Conservation (phyloP, 805 yeast species). For the Yamadazyma kitorensis region DNA sequence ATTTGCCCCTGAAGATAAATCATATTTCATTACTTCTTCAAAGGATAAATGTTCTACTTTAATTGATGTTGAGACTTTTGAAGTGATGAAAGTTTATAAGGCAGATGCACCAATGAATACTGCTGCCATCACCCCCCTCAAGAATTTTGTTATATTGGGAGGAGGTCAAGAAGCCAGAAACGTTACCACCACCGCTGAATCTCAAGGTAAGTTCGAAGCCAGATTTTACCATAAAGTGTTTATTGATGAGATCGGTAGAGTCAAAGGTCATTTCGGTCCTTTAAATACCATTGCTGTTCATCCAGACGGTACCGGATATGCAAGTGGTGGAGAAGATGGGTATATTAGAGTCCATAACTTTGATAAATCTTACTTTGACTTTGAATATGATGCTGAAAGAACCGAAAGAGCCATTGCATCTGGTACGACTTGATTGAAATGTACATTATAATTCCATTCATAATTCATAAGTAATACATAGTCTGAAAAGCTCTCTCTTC, state of each 20-base stretch:
- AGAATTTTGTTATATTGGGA: conserved; percentile 89
- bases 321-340: conserved; percentile 99
- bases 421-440: conserved; percentile 7
- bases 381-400: conserved; percentile 87
- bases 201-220: conserved; percentile 96
- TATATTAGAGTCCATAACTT: conserved; percentile 90
- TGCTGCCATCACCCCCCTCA: conserved; percentile 90
- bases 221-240: conserved; percentile 93
- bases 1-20: conserved; percentile 71
- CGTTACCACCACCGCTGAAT: conserved; percentile 93
- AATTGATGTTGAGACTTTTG: conserved; percentile 73
- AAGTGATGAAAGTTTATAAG: conserved; percentile 67
- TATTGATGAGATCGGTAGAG: conserved; percentile 94
- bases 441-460: neutral
- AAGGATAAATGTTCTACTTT: conserved; percentile 85
- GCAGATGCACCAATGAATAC: conserved; percentile 95
- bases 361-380: conserved; percentile 90
- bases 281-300: conserved; percentile 89
- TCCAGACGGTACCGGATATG: conserved; percentile 89
- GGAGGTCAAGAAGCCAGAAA: conserved; percentile 99
- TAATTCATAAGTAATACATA: neutral
- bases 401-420: conserved; percentile 47
- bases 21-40: conserved; percentile 89
- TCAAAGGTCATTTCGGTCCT: conserved; percentile 99
- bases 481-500: neutral